Percentiles rank a stretch among this genome's conserved stretches.
Evolutionary conservation across 2,329 filamentous ascomycete genomes (phyloP).

Genomic region (Beauveria bassiana): DNA sequence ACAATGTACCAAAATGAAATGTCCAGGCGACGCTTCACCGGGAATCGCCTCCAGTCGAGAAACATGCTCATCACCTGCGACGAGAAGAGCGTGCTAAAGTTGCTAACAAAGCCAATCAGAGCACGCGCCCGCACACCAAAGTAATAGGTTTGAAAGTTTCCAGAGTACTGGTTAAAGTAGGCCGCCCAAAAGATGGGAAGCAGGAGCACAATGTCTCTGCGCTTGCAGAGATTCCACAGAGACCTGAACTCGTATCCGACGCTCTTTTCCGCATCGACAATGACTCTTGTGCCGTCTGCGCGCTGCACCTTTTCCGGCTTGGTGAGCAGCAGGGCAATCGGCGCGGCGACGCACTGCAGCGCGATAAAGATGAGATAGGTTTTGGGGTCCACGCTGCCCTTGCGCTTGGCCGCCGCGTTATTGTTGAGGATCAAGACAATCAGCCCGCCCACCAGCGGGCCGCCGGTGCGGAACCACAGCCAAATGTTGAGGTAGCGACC

Average conservation of each 20-base stretch:
- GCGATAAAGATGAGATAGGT: constrained; percentile 24
- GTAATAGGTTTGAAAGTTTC: constrained; percentile 40
- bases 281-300: constrained; percentile 19
- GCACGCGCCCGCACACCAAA: constrained; percentile 35
- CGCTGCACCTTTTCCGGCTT: constrained; percentile 22
- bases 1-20: constrained; percentile 38
- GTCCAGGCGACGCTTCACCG: constrained; percentile 33
- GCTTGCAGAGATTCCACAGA: constrained; percentile 15
- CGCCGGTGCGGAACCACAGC: constrained; percentile 40
- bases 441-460: constrained; percentile 38
- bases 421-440: constrained; percentile 38
- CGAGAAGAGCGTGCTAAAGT: constrained; percentile 29
- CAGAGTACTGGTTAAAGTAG: constrained; percentile 26
- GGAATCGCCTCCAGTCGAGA: constrained; percentile 32
- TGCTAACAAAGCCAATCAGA: constrained; percentile 36
- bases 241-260: constrained; percentile 18
- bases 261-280: constrained; percentile 16
- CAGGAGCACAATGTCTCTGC: constrained; percentile 17
- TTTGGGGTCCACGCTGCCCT: constrained; percentile 19
- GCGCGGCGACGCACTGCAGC: constrained; percentile 20
- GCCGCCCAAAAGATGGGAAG: constrained; percentile 21
- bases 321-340: constrained; percentile 21
- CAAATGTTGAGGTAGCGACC: constrained; percentile 30
- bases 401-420: constrained; percentile 15
- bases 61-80: constrained; percentile 36